These are phyloP conservation scores for Trichoderma polysporum DNA, from an alignment of 2,329 filamentous ascomycete species.

Conservation along the genomic window DNA sequence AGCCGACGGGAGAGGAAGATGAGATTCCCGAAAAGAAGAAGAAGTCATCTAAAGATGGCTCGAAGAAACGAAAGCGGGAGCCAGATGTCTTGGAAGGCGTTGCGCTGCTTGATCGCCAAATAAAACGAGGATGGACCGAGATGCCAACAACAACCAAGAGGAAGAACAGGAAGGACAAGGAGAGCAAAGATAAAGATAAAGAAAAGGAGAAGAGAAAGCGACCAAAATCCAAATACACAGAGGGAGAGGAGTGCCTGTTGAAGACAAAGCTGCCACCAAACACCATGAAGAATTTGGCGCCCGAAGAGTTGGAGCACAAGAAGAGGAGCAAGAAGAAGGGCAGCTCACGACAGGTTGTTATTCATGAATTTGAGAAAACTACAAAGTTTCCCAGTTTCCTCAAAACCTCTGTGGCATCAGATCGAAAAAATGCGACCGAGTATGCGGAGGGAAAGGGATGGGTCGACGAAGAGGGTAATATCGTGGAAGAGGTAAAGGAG, in stretches of 20 bases:
- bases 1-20: constrained; percentile 37
- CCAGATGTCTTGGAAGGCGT: constrained; percentile 61
- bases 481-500: constrained; percentile 62
- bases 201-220: constrained; percentile 57
- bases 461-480: constrained; percentile 74
- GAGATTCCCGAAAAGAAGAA: constrained; percentile 36
- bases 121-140: constrained; percentile 89
- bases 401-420: constrained; percentile 47
- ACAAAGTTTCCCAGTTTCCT: constrained; percentile 81
- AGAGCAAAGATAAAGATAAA: constrained; percentile 47
- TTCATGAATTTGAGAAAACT: constrained; percentile 90
- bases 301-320: constrained; percentile 49
- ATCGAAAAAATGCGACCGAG: constrained; percentile 47
- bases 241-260: constrained; percentile 78
- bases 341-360: constrained; percentile 55
- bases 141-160: constrained; percentile 52
- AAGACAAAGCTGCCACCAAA: constrained; percentile 68
- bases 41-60: constrained; percentile 36
- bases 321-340: constrained; percentile 61
- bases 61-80: constrained; percentile 53
- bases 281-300: constrained; percentile 42
- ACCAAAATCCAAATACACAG: constrained; percentile 75
- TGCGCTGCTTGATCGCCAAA: constrained; percentile 70
- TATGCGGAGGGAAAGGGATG: constrained; percentile 86
- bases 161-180: constrained; percentile 46